phyloP scores from a whole-genome alignment of 139 green algal genomes.

The Picochlorum sp. region DNA sequence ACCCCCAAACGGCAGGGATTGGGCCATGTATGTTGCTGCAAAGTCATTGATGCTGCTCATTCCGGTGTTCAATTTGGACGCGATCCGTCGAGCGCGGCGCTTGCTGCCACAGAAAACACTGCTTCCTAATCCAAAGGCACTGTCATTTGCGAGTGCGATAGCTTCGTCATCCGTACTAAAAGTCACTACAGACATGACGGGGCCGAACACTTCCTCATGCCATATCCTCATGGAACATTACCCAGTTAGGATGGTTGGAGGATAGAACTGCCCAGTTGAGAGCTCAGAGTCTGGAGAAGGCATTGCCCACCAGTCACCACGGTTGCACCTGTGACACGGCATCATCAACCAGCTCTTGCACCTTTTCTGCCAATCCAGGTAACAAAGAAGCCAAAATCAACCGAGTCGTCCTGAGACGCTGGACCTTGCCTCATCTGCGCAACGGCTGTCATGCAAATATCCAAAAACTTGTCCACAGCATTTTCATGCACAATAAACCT shows the following conservation, averaged over 20 bases:
- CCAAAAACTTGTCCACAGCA: slow-evolving; percentile 44
- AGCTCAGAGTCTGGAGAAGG: not conserved
- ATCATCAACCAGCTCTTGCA: slow-evolving; percentile 85
- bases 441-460: slow-evolving; percentile 7
- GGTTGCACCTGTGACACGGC: slow-evolving; percentile 75
- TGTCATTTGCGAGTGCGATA: slow-evolving; percentile 88
- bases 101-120: slow-evolving; percentile 69
- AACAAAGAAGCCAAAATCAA: slow-evolving; percentile 93
- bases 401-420: slow-evolving; percentile 21
- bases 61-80: slow-evolving; percentile 56
- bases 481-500: slow-evolving; percentile 87
- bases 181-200: slow-evolving; percentile 55
- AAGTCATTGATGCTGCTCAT: slow-evolving; percentile 97
- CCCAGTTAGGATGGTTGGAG: slow-evolving; percentile 79
- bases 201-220: slow-evolving; percentile 92
- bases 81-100: slow-evolving; percentile 44
- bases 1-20: slow-evolving; percentile 95
- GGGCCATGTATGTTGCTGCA: slow-evolving; percentile 92
- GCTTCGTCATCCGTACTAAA: slow-evolving; percentile 76
- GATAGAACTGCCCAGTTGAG: slow-evolving; percentile 79
- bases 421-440: slow-evolving; percentile 15
- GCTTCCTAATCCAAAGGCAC: slow-evolving; percentile 87
- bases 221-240: slow-evolving; percentile 85
- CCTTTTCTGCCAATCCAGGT: slow-evolving; percentile 71
- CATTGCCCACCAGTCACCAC: slow-evolving; percentile 58